Evolutionary conservation across 2,329 filamentous ascomycete species (phyloP).

Genomic region (Aspergillus floridensis): DNA sequence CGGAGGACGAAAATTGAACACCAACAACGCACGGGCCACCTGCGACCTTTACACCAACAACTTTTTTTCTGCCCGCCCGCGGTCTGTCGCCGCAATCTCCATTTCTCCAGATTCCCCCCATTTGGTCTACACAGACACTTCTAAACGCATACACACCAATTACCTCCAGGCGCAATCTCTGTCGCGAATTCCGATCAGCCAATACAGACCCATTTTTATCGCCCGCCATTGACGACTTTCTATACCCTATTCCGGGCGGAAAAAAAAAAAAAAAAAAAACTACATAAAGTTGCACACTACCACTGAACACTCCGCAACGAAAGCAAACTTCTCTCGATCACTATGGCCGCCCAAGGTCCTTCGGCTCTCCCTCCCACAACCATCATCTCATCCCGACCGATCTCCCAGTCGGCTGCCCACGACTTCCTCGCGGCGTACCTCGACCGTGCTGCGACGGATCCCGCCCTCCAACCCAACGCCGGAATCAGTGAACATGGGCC

Average conservation of each 20-base stretch:
- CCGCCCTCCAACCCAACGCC: slow-evolving; percentile 45
- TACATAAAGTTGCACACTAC: background rate
- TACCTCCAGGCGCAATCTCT: background rate
- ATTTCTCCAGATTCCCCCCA: background rate
- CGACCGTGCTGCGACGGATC: slow-evolving; percentile 41
- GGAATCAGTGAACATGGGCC: slow-evolving; percentile 45
- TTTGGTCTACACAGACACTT: background rate
- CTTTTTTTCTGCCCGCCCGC: slow-evolving; percentile 14
- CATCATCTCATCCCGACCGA: slow-evolving; percentile 34
- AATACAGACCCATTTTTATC: background rate
- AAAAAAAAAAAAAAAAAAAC: background rate
- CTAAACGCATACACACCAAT: no score
- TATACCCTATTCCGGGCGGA: background rate
- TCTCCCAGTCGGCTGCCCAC: slow-evolving; percentile 40
- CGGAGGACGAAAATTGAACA: slow-evolving; percentile 34
- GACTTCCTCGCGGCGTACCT: slow-evolving; percentile 45
- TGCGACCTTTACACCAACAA: slow-evolving; percentile 4
- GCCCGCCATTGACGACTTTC: background rate
- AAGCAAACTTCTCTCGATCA: slow-evolving; percentile 9
- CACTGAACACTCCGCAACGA: background rate
- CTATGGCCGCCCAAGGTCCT: slow-evolving; percentile 39
- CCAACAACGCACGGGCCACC: slow-evolving; percentile 34
- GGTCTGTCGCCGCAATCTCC: background rate
- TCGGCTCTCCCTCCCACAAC: slow-evolving; percentile 38
- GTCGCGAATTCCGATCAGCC: background rate